phyloP scores from a whole-genome alignment of 1,139 yeast genomes.

The Meyerozyma carpophila region DNA sequence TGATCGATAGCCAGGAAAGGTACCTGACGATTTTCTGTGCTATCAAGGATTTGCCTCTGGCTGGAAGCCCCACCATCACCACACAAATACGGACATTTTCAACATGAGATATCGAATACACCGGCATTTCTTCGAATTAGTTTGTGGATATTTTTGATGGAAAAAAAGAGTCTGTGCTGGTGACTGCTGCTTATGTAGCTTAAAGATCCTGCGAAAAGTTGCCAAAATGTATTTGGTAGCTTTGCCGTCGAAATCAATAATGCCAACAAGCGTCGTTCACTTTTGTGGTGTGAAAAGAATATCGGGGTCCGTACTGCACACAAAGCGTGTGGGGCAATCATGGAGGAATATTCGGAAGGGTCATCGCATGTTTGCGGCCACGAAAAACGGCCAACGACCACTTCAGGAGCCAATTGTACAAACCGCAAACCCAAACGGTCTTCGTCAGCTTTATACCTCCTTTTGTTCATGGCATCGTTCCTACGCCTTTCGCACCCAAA shows the following conservation, averaged over 20 bases:
- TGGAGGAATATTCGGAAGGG: neutral
- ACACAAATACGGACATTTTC: slow-evolving; percentile 71
- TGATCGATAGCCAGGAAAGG: slow-evolving; percentile 85
- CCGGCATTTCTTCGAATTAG: slow-evolving; percentile 45
- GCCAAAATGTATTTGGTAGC: neutral
- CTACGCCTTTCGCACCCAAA: neutral
- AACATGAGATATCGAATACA: slow-evolving; percentile 65
- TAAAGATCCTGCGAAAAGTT: neutral
- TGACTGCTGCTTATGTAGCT: neutral
- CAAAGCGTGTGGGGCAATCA: neutral
- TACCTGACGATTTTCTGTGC: slow-evolving; percentile 84
- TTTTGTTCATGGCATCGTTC: too few species aligned
- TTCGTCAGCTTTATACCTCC: too few species aligned
- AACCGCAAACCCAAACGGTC: too few species aligned
- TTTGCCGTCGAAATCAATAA: neutral
- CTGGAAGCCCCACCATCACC: slow-evolving; percentile 71
- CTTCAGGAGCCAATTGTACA: too few species aligned
- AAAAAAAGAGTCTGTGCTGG: neutral
- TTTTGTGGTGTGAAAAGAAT: neutral
- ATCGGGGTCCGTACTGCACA: neutral
- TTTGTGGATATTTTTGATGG: neutral
- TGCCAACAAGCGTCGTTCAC: neutral
- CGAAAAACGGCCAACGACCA: too few species aligned
- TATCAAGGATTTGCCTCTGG: slow-evolving; percentile 72
- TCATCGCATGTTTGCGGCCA: neutral